Base-by-base conservation (phyloP, 768 basidiomycete species). In the Lactarius evosmus region DNA sequence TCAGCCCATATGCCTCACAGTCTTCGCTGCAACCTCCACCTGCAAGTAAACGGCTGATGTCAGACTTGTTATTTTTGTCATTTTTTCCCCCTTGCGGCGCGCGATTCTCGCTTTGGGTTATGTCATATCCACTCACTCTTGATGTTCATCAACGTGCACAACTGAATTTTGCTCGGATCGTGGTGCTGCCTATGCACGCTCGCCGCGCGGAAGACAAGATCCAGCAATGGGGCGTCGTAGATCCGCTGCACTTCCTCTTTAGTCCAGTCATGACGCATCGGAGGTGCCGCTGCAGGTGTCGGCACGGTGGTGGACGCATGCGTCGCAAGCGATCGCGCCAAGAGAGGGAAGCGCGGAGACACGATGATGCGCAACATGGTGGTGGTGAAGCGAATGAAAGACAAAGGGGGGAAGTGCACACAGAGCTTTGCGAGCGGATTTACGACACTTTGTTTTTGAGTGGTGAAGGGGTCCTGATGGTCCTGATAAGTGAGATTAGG, bases 131-230 rank as follows among this genome's bases (percentile, higher is more conserved):
- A 81, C 89, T 69, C 75, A 92, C 94, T 94, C 77, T 98, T 98
- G 76, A 98, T 98, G 74, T 98, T 98, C 90, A 98, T 94, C 33
- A 98, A 82, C 4, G 96, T 98, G 70, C 95, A 98, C 34, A 98
- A 82, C 76, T 98, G 96, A 33, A 98, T 85, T 79, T 97, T 93
- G 69, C 76, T 82, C 34, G 95, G 88, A 76, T 95, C 89, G 69
- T 97, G 93, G 74, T 90, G 80, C 71, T 87, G 82, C 67, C 95
- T 81, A 75, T 98, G 96, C 12, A 95, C 83, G 3, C 83, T 75
- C 16, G 94, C 91, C 38, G 96, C 88, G 56, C 85, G 84, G 75
- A 90, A 98, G 65, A 96, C 87, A 59, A 96, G 87, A 51, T 95
- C 91, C 70, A 98, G 83, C 57, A 98, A 75, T 7, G 96, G 92